phyloP scores from a whole-genome alignment of 2,329 filamentous ascomycete species.

The Aspergillus neotritici region DNA sequence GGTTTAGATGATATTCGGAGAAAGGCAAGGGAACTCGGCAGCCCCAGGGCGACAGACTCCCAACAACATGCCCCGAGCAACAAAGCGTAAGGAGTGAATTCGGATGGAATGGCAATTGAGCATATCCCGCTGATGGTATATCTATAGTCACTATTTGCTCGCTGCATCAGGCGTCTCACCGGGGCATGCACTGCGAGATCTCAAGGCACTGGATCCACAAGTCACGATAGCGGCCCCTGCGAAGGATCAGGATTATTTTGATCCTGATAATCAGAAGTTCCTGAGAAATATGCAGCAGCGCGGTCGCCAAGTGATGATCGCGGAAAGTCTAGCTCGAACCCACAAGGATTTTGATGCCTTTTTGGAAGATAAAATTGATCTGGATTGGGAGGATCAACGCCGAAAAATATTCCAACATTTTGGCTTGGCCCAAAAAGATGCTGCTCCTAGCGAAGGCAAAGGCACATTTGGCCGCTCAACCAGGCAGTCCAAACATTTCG shows the following conservation, averaged over 20 bases:
- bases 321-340: slow-evolving; percentile 82
- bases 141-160: slow-evolving; percentile 74
- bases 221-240: slow-evolving; percentile 40
- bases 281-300: slow-evolving; percentile 81
- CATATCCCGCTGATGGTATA: neutral
- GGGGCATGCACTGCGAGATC: slow-evolving; percentile 74
- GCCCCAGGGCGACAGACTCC: slow-evolving; percentile 49
- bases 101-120: neutral
- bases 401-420: slow-evolving; percentile 95
- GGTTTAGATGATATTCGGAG: slow-evolving; percentile 80
- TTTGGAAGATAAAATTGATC: slow-evolving; percentile 86
- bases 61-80: slow-evolving; percentile 41
- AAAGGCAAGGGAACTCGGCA: slow-evolving; percentile 71
- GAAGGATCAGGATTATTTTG: slow-evolving; percentile 40
- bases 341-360: slow-evolving; percentile 89
- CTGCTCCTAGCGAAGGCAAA: slow-evolving; percentile 34
- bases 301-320: slow-evolving; percentile 84
- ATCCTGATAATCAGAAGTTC: slow-evolving; percentile 62
- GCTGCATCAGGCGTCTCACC: slow-evolving; percentile 91
- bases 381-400: slow-evolving; percentile 93
- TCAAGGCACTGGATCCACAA: slow-evolving; percentile 73
- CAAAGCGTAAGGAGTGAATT: slow-evolving; percentile 47
- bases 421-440: slow-evolving; percentile 61
- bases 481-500: slow-evolving; percentile 37
- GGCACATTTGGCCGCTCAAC: slow-evolving; percentile 48